A percentile compares a stretch with the other conserved stretches of the same genome.
Conservation (phyloP, 441 rosid species). For the Gossypium laxum region DNA sequence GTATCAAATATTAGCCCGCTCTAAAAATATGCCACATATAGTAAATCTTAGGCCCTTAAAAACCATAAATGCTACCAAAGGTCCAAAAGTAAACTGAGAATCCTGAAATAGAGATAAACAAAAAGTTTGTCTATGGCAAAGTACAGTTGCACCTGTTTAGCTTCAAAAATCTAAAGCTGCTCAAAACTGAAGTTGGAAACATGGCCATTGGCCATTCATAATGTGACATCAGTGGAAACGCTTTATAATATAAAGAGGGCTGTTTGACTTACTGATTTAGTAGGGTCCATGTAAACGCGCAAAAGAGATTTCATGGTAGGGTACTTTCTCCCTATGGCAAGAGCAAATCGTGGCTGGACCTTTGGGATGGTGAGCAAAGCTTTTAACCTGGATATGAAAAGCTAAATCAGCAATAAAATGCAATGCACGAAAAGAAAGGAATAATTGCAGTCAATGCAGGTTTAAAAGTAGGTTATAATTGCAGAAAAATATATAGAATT, state of each 20-base stretch:
- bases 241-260: not conserved
- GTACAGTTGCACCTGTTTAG: not conserved
- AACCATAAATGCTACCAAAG: not conserved
- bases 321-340: slow-evolving; percentile 79
- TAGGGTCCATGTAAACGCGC: slow-evolving; percentile 72
- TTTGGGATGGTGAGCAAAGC: slow-evolving; percentile 84
- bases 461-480: not conserved
- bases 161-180: not conserved
- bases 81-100: not conserved
- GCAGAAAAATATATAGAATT: not conserved
- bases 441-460: not conserved
- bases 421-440: not conserved
- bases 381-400: slow-evolving; percentile 52
- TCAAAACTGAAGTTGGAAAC: not conserved
- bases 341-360: slow-evolving; percentile 84
- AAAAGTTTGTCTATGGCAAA: not conserved
- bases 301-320: slow-evolving; percentile 92
- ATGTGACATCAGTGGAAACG: not conserved
- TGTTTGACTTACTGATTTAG: slow-evolving; percentile 50
- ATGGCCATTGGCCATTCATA: not conserved
- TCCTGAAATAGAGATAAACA: not conserved
- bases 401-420: slow-evolving; percentile 6
- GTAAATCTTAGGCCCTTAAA: not conserved
- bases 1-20: not conserved
- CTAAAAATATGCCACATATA: not conserved